Base-by-base conservation (phyloP, 2,329 filamentous ascomycete species). In the Ophiocordyceps sinensis region DNA sequence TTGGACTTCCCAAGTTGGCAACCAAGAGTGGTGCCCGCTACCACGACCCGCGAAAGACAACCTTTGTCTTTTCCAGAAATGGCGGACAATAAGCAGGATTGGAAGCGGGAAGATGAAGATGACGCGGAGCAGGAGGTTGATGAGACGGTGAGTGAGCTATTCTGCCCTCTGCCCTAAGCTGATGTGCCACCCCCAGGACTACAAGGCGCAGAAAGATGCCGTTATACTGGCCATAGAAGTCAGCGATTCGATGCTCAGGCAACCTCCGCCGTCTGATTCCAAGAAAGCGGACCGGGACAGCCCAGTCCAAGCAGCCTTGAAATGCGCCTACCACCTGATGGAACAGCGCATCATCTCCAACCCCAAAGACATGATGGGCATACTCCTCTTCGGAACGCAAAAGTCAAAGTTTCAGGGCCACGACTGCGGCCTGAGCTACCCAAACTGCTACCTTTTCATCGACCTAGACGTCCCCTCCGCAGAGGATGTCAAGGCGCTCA, bases 301-400 rank as follows among this genome's bases (percentile, higher is more conserved):
- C 36, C 79, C 89, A 4, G 71, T 86, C 1, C 72, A 81, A 40
- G 88, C 89, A 14, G 88, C 91, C 4, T 64, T 98, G 39, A 94
- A 94, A 69, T 95, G 86, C 53, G 91, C 89, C 43, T 94, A 94
- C 54, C 78, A 86, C 54, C 70, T 98, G 41, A 95, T 98, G 85
- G 86, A 96, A 63, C 89, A 96, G 64, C 85, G 91, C 51, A 96
- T 98, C 60, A 96, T 98, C 52, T 89, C 89, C 4, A 89, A 88
- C 46, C 91, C 91, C 2, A 88, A 82, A 54, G 91, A 98, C 46
- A 93, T 95, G 85, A 95, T 98, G 75, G 88, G 89, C 2, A 82
- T 98, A 23, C 60, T 98, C 31, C 69, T 98, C 1, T 98, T 93
- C 56, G 88, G 88, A 9, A 98, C 91, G 0, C 71, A 93, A 53